Base-by-base conservation (phyloP, 169 alveolate genomes). In the Eimeria zaria region DNA sequence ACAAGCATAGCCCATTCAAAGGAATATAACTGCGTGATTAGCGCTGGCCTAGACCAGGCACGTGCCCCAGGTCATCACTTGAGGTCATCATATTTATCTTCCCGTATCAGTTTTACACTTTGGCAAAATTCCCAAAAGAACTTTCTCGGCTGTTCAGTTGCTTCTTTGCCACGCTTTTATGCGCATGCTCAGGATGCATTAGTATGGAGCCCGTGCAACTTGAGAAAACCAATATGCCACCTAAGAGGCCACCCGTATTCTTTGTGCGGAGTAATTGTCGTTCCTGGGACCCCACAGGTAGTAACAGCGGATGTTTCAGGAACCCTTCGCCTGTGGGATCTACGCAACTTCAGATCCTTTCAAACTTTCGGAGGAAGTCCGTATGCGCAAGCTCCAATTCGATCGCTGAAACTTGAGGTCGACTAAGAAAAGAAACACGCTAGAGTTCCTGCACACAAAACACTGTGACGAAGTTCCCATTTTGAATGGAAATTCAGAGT, bases 181-280 rank as follows among this genome's bases (percentile, higher is more conserved):
- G 78, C 84, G 30, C 46, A 41, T 51, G 53, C 27, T 33, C 88
- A 73, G 89, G 87, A 62, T 36, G 96, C 97, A 44, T 18, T 95
- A 93, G 98, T 95, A 1, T 97, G 98, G 98, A 97, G 97, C 58
- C 98, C 97, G 6, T 97, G 97, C 95, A 97, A 91, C 84, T 90
- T 95, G 95, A 78, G 88, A 46, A 96, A 89, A n/a, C 97, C 98
- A 55, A 94, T 97, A 73, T 81, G 97, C 48, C 89, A 78, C 88
- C 24, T 91, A 46, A 41, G 41, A 76, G 98, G 98, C 74, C 98
- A 97, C 92, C 95, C 97, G 62, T 95, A 96, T 55, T 97, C 97
- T 2, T 95, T 97, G 51, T 95, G 97, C 64, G 98, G 98, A 27
- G 96, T 97, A 30, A 84, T 88, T 46, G 97, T 96, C 33, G 96